Percentiles rank a stretch among this genome's conserved stretches.
phyloP scores from a whole-genome alignment of 352 stramenopile species.

The Phytopythium delawarense region DNA sequence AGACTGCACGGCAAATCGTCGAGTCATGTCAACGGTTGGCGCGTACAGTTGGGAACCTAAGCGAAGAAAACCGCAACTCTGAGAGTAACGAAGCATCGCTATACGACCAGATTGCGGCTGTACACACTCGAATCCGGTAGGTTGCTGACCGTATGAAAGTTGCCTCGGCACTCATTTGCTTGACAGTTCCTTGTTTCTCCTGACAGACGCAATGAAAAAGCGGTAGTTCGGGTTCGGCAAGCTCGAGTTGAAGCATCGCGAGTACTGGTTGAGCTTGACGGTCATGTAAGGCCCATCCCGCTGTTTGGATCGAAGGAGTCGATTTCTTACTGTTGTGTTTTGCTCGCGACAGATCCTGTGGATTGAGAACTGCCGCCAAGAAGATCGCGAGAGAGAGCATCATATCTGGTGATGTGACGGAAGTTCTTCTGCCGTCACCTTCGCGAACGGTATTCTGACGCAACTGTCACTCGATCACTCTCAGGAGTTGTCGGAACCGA shows the following conservation, averaged over 20 bases:
- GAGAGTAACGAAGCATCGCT: neutral
- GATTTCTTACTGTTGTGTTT: neutral
- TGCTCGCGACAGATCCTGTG: constrained; percentile 14
- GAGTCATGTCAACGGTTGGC: neutral
- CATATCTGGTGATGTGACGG: constrained; percentile 16
- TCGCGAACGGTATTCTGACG: neutral
- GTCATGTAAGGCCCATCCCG: neutral
- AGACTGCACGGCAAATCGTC: neutral
- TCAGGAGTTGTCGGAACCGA: constrained; percentile 22
- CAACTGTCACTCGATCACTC: neutral
- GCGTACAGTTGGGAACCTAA: too few relatives aligned
- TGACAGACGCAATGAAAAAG: neutral
- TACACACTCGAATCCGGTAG: neutral
- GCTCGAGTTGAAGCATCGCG: neutral
- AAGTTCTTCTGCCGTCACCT: neutral
- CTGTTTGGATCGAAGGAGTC: neutral
- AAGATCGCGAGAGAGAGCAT: constrained; percentile 15
- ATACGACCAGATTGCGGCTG: neutral
- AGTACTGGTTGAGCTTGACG: neutral
- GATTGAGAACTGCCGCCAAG: constrained; percentile 15
- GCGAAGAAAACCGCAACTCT: neutral
- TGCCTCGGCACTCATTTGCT: neutral
- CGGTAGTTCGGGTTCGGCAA: neutral
- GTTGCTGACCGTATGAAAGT: neutral
- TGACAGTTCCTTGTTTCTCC: neutral